phyloP scores from a whole-genome alignment of 495 filamentous ascomycete genomes.

The Aspergillus diversus region DNA sequence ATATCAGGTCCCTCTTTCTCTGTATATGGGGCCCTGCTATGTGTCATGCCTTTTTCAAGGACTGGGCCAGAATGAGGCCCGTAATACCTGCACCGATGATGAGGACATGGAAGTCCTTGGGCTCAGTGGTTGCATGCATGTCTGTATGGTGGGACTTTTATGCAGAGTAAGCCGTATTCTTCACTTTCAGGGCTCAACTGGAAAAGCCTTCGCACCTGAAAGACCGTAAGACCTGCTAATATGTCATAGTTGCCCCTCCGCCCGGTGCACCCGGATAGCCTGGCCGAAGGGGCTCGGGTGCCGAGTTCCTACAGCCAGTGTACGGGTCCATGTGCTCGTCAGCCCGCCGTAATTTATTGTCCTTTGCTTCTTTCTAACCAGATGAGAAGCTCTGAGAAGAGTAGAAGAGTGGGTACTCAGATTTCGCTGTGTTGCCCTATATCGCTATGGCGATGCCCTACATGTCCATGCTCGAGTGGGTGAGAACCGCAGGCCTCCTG shows the following conservation, averaged over 20 bases:
- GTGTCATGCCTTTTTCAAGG: slow-evolving; percentile 2
- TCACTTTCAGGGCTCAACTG: neutral
- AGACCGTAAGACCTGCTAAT: neutral
- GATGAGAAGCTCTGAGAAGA: neutral
- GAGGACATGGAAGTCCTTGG: slow-evolving; percentile 9
- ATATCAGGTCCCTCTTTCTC: neutral
- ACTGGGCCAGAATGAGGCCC: slow-evolving; percentile 7
- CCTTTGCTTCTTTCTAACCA: too few relatives aligned
- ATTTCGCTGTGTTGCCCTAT: too few relatives aligned
- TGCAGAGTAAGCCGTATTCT: neutral
- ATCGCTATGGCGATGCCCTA: neutral
- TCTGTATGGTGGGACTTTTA: neutral
- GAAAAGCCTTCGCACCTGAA: neutral
- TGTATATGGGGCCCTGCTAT: neutral
- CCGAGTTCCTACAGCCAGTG: neutral
- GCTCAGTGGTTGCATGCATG: neutral
- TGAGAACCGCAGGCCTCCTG: neutral
- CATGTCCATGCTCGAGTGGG: neutral
- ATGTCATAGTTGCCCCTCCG: neutral
- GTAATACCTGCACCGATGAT: slow-evolving; percentile 15
- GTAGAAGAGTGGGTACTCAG: neutral
- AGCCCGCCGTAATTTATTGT: neutral
- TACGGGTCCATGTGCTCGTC: neutral
- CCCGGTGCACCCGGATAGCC: neutral
- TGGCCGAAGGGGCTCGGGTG: neutral